phyloP scores from a whole-genome alignment of 2,329 filamentous ascomycete genomes.

The Colletotrichum echinochloae region DNA sequence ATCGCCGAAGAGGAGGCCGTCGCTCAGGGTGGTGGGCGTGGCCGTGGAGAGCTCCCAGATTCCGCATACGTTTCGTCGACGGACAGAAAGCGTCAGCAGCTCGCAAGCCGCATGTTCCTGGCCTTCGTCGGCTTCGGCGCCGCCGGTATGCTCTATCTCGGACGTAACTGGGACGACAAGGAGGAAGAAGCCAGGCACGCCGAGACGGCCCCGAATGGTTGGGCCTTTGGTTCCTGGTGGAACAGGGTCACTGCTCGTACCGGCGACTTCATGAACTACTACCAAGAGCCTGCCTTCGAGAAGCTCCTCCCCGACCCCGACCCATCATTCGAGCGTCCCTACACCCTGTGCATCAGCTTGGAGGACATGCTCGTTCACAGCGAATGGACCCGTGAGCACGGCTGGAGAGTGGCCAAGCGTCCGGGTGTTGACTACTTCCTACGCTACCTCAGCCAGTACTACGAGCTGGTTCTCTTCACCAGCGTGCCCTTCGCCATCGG shows the following conservation, averaged over 20 bases:
- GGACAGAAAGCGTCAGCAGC: conserved; percentile 81
- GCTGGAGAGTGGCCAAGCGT: conserved; percentile 94
- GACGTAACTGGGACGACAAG: conserved; percentile 88
- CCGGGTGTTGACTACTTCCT: conserved; percentile 98
- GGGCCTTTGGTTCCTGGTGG: conserved; percentile 81
- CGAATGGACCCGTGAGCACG: conserved; percentile 93
- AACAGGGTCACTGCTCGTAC: conserved; percentile 81
- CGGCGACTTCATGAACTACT: conserved; percentile 84
- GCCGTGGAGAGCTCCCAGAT: conserved; percentile 75
- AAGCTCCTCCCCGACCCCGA: conserved; percentile 90
- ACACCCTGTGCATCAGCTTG: conserved; percentile 91
- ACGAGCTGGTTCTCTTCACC: conserved; percentile 96
- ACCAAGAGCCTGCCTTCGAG: conserved; percentile 94
- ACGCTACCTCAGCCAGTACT: conserved; percentile 96
- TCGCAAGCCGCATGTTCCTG: conserved; percentile 81
- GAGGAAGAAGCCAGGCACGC: conserved; percentile 77
- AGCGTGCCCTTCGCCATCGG: conserved; percentile 85
- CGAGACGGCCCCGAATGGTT: conserved; percentile 80
- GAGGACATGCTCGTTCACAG: conserved; percentile 96
- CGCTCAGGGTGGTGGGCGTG: conserved; percentile 61
- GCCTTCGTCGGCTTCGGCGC: conserved; percentile 67
- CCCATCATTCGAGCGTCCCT: conserved; percentile 83
- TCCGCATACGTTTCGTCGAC: conserved; percentile 91
- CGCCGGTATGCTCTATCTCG: conserved; percentile 77
- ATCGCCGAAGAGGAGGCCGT: conserved; percentile 51